Conservation (phyloP, 257 asterid genomes). For the Scutellaria baicalensis region DNA sequence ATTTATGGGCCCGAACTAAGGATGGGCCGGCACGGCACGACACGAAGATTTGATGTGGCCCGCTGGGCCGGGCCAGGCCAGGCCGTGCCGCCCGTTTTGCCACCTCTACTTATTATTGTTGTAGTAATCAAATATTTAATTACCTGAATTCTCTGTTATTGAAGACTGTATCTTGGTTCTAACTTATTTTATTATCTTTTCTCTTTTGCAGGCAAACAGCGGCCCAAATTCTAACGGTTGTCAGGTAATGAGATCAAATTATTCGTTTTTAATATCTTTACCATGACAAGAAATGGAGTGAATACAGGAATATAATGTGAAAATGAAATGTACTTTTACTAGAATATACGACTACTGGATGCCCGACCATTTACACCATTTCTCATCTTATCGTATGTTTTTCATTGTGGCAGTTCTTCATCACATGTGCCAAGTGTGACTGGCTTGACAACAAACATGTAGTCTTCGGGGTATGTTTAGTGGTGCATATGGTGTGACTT, state of each 20-base stretch:
- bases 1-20: too few relatives aligned
- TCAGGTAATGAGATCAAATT: constrained; percentile 52
- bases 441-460: constrained; percentile 99
- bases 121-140: background rate
- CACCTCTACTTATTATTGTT: too few relatives aligned
- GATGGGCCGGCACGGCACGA: too few relatives aligned
- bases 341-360: background rate
- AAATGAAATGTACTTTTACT: too few relatives aligned
- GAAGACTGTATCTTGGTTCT: background rate
- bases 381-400: background rate
- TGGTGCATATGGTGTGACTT: background rate
- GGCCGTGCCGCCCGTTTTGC: too few relatives aligned
- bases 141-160: background rate
- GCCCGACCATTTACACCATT: background rate
- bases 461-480: constrained; percentile 82
- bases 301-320: background rate
- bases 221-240: constrained; percentile 84
- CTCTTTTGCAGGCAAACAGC: constrained; percentile 80
- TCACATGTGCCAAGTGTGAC: constrained; percentile 90
- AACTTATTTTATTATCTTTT: constrained; percentile 6
- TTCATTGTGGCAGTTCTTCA: constrained; percentile 60
- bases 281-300: background rate
- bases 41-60: too few relatives aligned
- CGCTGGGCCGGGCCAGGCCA: too few relatives aligned
- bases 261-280: too few relatives aligned